Percentiles rank a stretch among this genome's conserved stretches.
Conservation (phyloP, 2,329 filamentous ascomycete genomes). For the Diplodia corticola region DNA sequence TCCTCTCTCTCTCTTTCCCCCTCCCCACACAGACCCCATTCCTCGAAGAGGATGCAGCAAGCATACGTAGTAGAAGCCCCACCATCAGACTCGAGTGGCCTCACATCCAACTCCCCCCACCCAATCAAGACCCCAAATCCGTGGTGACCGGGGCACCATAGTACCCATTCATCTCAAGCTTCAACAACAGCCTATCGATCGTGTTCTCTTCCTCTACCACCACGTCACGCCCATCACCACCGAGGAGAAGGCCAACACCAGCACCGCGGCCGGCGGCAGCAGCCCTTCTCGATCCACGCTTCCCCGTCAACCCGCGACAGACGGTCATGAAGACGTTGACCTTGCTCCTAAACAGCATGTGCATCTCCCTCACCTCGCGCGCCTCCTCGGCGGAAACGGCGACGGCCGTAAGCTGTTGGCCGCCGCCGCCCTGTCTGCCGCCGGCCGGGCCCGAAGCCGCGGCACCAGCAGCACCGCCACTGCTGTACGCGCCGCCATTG, state of each 20-base stretch:
- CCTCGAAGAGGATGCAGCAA: too few relatives aligned
- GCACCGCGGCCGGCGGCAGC: slow-evolving; percentile 34
- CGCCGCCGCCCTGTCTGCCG: too few relatives aligned
- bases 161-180: slow-evolving; percentile 70
- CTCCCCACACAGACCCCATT: too few relatives aligned
- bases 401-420: slow-evolving; percentile 25
- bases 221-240: slow-evolving; percentile 27
- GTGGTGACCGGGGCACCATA: slow-evolving; percentile 44
- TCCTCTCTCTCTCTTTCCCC: too few relatives aligned
- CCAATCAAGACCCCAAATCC: slow-evolving; percentile 1
- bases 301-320: slow-evolving; percentile 67
- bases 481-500: slow-evolving; percentile 16
- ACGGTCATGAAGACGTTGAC: slow-evolving; percentile 73
- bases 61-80: too few relatives aligned
- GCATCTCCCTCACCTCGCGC: slow-evolving; percentile 53
- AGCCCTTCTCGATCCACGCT: slow-evolving; percentile 48
- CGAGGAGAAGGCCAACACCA: slow-evolving; percentile 24
- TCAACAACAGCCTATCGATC: slow-evolving; percentile 67
- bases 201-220: slow-evolving; percentile 55
- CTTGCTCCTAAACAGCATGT: slow-evolving; percentile 70
- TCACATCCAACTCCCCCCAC: not conserved
- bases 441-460: too few relatives aligned
- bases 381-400: slow-evolving; percentile 34
- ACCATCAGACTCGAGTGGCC: too few relatives aligned
- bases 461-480: too few relatives aligned